Base-by-base conservation (phyloP, 345 rosid species). In the Trapa bicornis region DNA sequence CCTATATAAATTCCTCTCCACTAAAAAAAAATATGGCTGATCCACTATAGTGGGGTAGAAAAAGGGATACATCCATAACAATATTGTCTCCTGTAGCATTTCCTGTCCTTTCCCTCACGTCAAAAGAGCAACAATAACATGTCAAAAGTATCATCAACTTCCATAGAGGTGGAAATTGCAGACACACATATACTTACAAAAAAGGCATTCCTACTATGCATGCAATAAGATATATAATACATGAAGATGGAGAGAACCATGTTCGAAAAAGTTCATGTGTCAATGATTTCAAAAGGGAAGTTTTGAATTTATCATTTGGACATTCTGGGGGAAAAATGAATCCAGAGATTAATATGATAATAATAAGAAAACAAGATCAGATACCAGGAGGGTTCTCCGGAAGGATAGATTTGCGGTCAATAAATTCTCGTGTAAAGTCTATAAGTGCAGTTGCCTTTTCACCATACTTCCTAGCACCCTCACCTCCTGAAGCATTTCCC, bases 401-500 rank as follows among this genome's bases (percentile, higher is more conserved):
- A 58, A 94, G 96, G 70, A 87, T 89, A 52, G 85, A 75, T 29
- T 77, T 64, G 65, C 72, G 79, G 37, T 84, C 81, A 67, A 94
- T 80, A 72, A 77, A 83, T 65, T 53, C 78, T 85, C 84, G 76
- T 52, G 95, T 95, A 77, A 60, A 37, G 65, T 87, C 89, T 80
- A 94, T 76, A 47, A 94, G 79, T 53, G 66, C 79, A 75, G 78
- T 83, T 66, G 96, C 90, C 65, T 74, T 83, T 68, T 17, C 48
- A 63, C 95, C 97, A 16, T 81, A 72, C 72, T 81, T 56, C 37
- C 66, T 82, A 6, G 99, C 99, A 68, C 97, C 91, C 68, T 83
- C 88, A 76, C 97, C 99, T 38, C 91, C 99, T 12, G 97, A 80
- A 56, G 99, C 97, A 81, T 91, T 90, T 64, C 99, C 99, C 99